Percentiles rank a stretch among this genome's conserved stretches.
These are phyloP conservation scores for Phytopythium helicoides DNA, from an alignment of 352 stramenopile genomes.

Conservation along the genomic window DNA sequence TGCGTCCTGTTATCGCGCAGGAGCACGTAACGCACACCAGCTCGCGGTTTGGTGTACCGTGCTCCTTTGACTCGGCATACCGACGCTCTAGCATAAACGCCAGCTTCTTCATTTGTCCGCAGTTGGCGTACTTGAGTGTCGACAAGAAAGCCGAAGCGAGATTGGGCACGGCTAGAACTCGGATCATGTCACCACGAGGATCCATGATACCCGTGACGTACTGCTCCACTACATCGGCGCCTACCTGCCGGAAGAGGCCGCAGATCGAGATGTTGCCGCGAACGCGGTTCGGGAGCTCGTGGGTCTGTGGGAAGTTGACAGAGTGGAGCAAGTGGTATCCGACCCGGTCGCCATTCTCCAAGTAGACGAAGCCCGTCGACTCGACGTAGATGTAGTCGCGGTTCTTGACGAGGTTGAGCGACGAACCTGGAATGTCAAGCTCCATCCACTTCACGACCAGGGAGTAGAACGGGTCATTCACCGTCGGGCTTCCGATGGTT, in stretches of 20 bases:
- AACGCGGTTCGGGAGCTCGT: slow-evolving; percentile 8
- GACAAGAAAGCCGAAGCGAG: slow-evolving; percentile 5
- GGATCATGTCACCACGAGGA: slow-evolving; percentile 11
- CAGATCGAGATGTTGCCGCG: slow-evolving; percentile 21
- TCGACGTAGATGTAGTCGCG: slow-evolving; percentile 41
- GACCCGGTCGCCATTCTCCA: slow-evolving; percentile 20
- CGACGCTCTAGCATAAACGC: slow-evolving; percentile 19
- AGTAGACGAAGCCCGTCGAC: slow-evolving; percentile 24
- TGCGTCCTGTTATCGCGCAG: slow-evolving; percentile 15
- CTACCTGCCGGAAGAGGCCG: slow-evolving; percentile 19
- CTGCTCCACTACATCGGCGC: slow-evolving; percentile 19
- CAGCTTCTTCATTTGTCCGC: slow-evolving; percentile 46
- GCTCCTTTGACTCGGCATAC: slow-evolving; percentile 20
- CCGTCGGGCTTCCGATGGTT: slow-evolving; percentile 17
- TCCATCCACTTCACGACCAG: slow-evolving; percentile 33
- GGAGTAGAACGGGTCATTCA: slow-evolving; percentile 27
- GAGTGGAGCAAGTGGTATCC: slow-evolving; percentile 41
- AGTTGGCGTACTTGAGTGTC: slow-evolving; percentile 19
- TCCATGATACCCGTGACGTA: slow-evolving; percentile 22
- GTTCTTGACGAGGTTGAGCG: slow-evolving; percentile 11
- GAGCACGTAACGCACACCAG: slow-evolving; percentile 25
- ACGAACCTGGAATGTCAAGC: slow-evolving; percentile 16
- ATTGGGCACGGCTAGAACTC: slow-evolving; percentile 4
- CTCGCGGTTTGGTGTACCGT: slow-evolving; percentile 22
- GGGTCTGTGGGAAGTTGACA: slow-evolving; percentile 22